A percentile compares a stretch with the other conserved stretches of the same genome.
Evolutionary conservation across 2,329 filamentous ascomycete species (phyloP).

Genomic region (Fusarium metavorans): DNA sequence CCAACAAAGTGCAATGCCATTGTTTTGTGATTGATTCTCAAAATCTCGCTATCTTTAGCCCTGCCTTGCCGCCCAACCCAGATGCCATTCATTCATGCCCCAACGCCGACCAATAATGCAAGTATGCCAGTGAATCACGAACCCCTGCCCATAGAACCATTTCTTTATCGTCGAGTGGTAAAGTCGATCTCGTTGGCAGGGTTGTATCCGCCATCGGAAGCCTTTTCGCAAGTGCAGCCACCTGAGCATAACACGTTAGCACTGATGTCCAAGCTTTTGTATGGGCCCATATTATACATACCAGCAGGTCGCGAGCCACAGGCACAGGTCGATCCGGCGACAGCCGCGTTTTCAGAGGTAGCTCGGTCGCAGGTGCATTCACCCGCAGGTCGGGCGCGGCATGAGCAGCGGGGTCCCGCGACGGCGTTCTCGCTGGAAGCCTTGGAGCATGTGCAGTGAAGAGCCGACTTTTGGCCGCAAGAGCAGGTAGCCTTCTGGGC

Average conservation of each 20-base stretch:
- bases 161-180: slow-evolving; percentile 67
- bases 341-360: slow-evolving; percentile 74
- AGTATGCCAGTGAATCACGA: slow-evolving; percentile 18
- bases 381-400: slow-evolving; percentile 82
- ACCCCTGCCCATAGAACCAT: neutral
- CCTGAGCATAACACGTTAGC: slow-evolving; percentile 54
- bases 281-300: slow-evolving; percentile 55
- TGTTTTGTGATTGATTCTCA: slow-evolving; percentile 8
- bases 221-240: slow-evolving; percentile 87
- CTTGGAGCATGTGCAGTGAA: slow-evolving; percentile 88
- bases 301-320: slow-evolving; percentile 82
- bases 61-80: slow-evolving; percentile 17
- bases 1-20: neutral
- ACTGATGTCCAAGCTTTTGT: neutral
- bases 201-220: slow-evolving; percentile 70
- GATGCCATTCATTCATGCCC: slow-evolving; percentile 13
- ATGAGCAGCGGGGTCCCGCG: slow-evolving; percentile 82
- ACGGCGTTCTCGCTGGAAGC: slow-evolving; percentile 80
- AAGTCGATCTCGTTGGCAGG: slow-evolving; percentile 85
- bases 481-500: slow-evolving; percentile 81
- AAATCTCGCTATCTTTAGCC: slow-evolving; percentile 24
- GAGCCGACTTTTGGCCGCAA: slow-evolving; percentile 87
- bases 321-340: slow-evolving; percentile 73
- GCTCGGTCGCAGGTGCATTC: slow-evolving; percentile 85
- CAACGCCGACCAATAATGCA: slow-evolving; percentile 36